A percentile compares a stretch with the other conserved stretches of the same genome.
Conservation (phyloP, 2,329 filamentous ascomycete genomes). For the Aspergillus persii region DNA sequence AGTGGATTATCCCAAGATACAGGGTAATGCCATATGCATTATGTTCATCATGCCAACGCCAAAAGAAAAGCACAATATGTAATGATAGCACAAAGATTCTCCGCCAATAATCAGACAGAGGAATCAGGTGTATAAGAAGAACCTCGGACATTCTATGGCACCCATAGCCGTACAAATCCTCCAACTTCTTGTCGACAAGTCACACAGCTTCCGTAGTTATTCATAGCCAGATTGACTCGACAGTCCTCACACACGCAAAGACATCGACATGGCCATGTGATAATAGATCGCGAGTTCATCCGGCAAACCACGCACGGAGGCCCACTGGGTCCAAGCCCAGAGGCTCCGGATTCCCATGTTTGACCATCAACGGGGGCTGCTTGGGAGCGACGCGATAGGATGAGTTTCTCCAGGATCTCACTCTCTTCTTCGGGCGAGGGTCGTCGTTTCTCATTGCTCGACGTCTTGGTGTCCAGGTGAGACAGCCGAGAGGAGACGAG, state of each 20-base stretch:
- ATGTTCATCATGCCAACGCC: neutral
- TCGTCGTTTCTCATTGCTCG: conserved; percentile 24
- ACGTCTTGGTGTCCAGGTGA: conserved; percentile 20
- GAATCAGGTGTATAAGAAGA: neutral
- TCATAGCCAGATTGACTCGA: conserved; percentile 87
- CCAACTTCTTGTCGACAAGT: conserved; percentile 86
- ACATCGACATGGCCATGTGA: conserved; percentile 96
- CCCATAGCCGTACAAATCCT: conserved; percentile 88
- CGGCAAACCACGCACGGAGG: conserved; percentile 95
- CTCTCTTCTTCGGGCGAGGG: conserved; percentile 55
- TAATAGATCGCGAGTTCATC: conserved; percentile 76
- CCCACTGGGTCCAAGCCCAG: conserved; percentile 69
- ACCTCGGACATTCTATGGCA: conserved; percentile 53
- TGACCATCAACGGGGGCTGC: conserved; percentile 19
- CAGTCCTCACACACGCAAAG: conserved; percentile 94
- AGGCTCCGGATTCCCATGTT: conserved; percentile 69
- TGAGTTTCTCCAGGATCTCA: conserved; percentile 57
- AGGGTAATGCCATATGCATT: neutral
- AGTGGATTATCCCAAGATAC: neutral
- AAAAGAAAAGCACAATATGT: neutral
- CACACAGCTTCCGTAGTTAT: conserved; percentile 95
- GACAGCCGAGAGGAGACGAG: conserved; percentile 51
- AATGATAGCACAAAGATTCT: neutral
- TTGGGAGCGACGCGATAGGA: conserved; percentile 52
- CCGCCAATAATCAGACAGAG: neutral